Evolutionary conservation across 306 rosid species (phyloP).

Genomic region (Hylodesmum podocarpum): DNA sequence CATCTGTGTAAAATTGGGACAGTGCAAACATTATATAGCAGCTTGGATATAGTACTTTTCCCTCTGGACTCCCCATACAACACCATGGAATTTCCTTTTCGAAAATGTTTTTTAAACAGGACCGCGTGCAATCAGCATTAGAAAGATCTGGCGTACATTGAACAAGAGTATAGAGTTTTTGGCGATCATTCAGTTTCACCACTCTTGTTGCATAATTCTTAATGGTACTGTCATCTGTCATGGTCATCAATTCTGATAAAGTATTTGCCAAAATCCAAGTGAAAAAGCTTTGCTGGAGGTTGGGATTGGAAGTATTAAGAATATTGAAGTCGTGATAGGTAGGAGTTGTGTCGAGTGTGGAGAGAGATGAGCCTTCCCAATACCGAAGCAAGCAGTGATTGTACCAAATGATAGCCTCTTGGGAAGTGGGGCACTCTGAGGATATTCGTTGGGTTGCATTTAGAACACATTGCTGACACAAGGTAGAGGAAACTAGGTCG

Average conservation of each 20-base stretch:
- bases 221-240: no score
- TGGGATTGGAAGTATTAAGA: neutral
- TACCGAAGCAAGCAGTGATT: no score
- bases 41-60: neutral
- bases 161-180: neutral
- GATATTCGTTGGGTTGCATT: no score
- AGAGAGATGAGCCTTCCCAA: no score
- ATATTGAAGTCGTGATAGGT: neutral
- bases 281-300: neutral
- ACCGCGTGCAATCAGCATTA: neutral
- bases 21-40: no score
- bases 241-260: neutral
- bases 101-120: neutral
- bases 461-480: no score
- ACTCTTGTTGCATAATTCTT: no score
- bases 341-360: neutral
- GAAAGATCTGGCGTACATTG: neutral
- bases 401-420: no score
- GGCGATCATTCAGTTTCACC: neutral
- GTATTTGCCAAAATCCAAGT: neutral
- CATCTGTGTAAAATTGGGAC: no score
- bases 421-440: no score
- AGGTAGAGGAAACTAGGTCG: no score
- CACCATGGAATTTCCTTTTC: neutral
- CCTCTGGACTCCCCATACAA: slow-evolving; percentile 4